Evolutionary conservation across 2,329 filamentous ascomycete species (phyloP), one percentile per base, ranked within the genome.

Genomic region (Trichothecium sympodiale): DNA sequence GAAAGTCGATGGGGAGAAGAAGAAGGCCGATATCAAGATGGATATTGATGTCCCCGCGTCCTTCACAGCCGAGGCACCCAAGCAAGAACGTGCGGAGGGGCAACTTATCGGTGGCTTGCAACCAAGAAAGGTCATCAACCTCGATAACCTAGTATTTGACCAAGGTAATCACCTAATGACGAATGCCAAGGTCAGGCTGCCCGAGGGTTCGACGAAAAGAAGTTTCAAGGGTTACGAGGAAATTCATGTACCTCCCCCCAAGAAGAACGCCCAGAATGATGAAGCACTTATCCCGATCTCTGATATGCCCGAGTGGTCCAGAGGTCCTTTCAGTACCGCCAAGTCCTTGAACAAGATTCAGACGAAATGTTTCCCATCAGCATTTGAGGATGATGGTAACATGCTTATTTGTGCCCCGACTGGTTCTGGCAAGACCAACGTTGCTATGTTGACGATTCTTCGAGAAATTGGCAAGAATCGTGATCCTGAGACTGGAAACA

Each of bases 111-210:
- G 88, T 37, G 87, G 86, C 12, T 67, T 98, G 27, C 83, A 91
- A 50, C 91, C 93, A 3, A 80, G 80, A 46, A 85, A 84, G 53
- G 64, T 86, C 31, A 86, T 98, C 55, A 96, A 96, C 54, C 68
- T 98, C 35, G 89, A 98, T 39, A 96, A 96, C 50, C 74, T 98
- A 25, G 74, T 95, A 28, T 98, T 98, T 54, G 91, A 96, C 48
- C 89, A 96, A 60, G 91, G 91, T 36, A 98, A 96, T 51, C 91
- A 98, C 64, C 71, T 98, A 30, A 98, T 96, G 89, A 96, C 91
- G n/a, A 98, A 98, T 50, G 83, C 87, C 6, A 95, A 87, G 53
- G 91, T 98, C 32, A 82, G 83, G 43, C 70, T 98, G 15, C 91
- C 91, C 0, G 86, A 94, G 54, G 91, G 91, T 9, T 94, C 91